phyloP scores from a whole-genome alignment of 2,329 filamentous ascomycete species.

The Ophiostoma novo-ulmi region DNA sequence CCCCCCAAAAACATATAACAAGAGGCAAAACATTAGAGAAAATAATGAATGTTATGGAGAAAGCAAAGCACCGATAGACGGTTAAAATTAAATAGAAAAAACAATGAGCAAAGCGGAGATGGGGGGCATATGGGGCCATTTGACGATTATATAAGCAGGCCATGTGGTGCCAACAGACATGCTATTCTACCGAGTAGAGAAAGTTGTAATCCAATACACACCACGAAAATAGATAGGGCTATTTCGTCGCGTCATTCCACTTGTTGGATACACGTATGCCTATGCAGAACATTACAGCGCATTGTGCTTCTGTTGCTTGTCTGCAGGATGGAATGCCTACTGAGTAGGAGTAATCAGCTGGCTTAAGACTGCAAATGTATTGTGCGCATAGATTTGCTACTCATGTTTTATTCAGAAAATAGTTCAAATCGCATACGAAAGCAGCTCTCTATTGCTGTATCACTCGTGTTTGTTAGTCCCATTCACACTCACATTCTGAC shows the following conservation, averaged over 20 bases:
- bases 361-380: neutral
- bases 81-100: conserved; percentile 10
- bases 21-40: neutral
- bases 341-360: neutral
- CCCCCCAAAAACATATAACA: neutral
- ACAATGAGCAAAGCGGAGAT: neutral
- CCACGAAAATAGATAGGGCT: neutral
- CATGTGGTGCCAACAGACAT: neutral
- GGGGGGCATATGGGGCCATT: neutral
- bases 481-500: neutral
- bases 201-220: neutral
- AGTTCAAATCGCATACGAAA: neutral
- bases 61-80: neutral
- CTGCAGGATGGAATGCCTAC: neutral
- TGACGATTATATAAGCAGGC: neutral
- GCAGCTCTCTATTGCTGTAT: neutral
- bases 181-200: no score
- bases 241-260: neutral
- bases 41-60: neutral
- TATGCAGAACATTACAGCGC: neutral
- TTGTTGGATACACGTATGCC: neutral
- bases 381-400: no score
- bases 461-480: neutral
- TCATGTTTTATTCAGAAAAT: no score
- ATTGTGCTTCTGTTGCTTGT: neutral